Base-by-base conservation (phyloP, 129 eudicot species). In the Mikania micrantha region DNA sequence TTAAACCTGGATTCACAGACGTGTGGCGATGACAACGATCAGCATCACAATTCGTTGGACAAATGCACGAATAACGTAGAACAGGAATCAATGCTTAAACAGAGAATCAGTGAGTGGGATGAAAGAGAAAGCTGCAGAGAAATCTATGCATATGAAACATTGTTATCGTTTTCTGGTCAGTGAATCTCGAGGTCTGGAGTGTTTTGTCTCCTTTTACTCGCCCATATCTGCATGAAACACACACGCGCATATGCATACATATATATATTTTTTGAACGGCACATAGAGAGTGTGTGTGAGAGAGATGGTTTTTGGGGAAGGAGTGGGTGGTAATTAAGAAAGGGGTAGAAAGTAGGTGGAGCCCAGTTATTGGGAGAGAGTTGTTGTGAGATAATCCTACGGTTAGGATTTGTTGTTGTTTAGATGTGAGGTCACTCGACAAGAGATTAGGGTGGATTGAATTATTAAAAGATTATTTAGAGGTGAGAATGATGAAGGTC, bases 191-290 rank as follows among this genome's bases (percentile, higher is more conserved):
- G 45, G 38, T 75, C 59, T 45, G 74, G 71, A 59, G 70, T 47
- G 64, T 64, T 49, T 69, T 75, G 74, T 75, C 80, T 69, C 59
- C 74, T 75, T 60, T 74, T 54, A 19, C 73, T 65, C 42, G 24
- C 44, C 25, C 74, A 45, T 67, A 75, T 49, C 22, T 76, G 75
- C 80, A 76, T 68, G 80, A 76, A 76, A 57, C 73, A 45, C 74
- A 66, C 59, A 74, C n/a, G n/a, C n/a, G n/a, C n/a, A n/a, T n/a
- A n/a, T n/a, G n/a, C n/a, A n/a, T n/a, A n/a, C n/a, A n/a, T n/a
- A n/a, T n/a, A n/a, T n/a, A n/a, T n/a, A n/a, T n/a, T n/a, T n/a
- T n/a, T n/a, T n/a, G n/a, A 32, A 7, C 4, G 36, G 6, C 13
- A 20, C 5, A 4, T 9, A 12, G 27, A 3, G 32, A 13, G 56